Evolutionary conservation across 1,139 yeast species (phyloP), one percentile per base, ranked within the genome.

Genomic region (Kluyveromyces marxianus): DNA sequence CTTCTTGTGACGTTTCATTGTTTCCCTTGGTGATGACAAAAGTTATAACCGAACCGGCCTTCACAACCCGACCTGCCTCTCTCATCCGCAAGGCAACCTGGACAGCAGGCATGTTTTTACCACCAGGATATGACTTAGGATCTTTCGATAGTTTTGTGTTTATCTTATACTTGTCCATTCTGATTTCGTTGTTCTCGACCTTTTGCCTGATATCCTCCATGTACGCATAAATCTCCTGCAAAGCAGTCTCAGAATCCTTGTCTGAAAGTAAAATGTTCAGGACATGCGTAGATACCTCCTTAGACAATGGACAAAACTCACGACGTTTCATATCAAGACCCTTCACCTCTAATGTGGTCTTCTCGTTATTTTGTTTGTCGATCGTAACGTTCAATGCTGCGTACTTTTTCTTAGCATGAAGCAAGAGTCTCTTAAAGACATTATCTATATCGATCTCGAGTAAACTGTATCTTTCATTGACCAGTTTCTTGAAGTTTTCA

Each of bases 241-340:
- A 71, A 0, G 95, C 88, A 35, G 74, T 76, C 57, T 90, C 97
- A 1, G 94, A 81, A 54, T 87, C 95, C 35, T 72, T 69, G 52
- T 84, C 89, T 6, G 86, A 76, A 33, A 92, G 71, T 42, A 92
- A 71, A 54, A 84, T 79, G 56, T 82, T 74, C 56, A 92, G 72
- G 6, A 88, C 87, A 63, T 74, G 83, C 32, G 81, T 78, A 0
- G 97, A 88, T 3, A 85, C 80, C 48, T 90, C 96, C 62, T 90
- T 94, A 0, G 97, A 87, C 44, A 92, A 69, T 47, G 88, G 95
- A 69, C 97, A 89, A 64, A 79, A 92, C 65, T 92, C 99, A 71
- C 99, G 87, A 67, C 98, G 88, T 63, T 80, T 82, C 95, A 94
- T 83, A 70, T 94, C 99, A 49, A 94, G 75, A 60, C 99, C 99